Base-by-base conservation (phyloP, 1,139 yeast genomes). In the Pneumocystis jirovecii region DNA sequence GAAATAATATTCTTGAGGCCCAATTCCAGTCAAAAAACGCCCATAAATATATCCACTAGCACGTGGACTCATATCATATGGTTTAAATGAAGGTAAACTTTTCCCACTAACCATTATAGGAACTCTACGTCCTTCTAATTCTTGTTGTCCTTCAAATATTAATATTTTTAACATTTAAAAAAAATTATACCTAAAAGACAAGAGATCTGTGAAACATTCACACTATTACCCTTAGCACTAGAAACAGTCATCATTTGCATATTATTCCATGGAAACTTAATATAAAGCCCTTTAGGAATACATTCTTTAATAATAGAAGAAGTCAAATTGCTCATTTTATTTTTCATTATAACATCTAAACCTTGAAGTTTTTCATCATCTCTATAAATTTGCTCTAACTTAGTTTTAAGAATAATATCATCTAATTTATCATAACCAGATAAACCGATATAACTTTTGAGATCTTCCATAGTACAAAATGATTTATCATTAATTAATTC, bases 161-260 rank as follows among this genome's bases (percentile, higher is more conserved):
- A 50, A 25, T 10, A 50, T 12, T 3, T 31, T 60, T 31, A 60
- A 42, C 8, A 60, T 21, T 60, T 39, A 60, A 25, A 17, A 60
- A 21, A 42, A 39, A 60, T 21, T 12, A 39, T 3, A 60, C 61
- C 61, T 70, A 95, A 83, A 75, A 95, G 82, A 84, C 99, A 95
- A 97, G 95, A 95, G 78, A 95, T 95, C 80, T 95, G 99, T 60
- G 98, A 91, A 70, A 95, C 97, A 74, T 95, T 95, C 71, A 95
- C 99, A 72, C 88, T 89, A 44, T 98, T 93, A 75, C 99, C 99
- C 79, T 95, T 95, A 68, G 99, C 99, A 77, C 98, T 98, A 63
- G 97, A 91, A 64, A 95, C 80, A 1, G 98, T 97, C 99, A 95
- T 95, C 45, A 96, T 86, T 81, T 95, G 98, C 97, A 95, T 95